A percentile compares a stretch with the other conserved stretches of the same genome.
Evolutionary conservation across 1,139 yeast genomes (phyloP).

Genomic region (Debaryomyces subglobosus): DNA sequence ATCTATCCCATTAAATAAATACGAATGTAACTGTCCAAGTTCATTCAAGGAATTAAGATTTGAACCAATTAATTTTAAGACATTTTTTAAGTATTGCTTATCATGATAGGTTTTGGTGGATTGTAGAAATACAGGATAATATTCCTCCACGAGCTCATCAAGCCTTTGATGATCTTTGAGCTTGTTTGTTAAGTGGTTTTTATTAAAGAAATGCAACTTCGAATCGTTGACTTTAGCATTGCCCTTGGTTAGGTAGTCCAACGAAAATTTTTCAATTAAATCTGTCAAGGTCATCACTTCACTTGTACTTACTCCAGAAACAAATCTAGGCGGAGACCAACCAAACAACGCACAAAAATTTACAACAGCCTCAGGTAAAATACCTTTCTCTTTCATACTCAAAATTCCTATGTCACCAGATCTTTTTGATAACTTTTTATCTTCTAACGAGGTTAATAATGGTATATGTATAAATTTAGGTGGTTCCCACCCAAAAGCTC

Average conservation of each 20-base stretch:
- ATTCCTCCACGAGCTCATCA: slow-evolving; percentile 33
- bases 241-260: slow-evolving; percentile 83
- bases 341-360: slow-evolving; percentile 92
- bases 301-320: slow-evolving; percentile 51
- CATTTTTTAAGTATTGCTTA: slow-evolving; percentile 24
- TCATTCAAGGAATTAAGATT: slow-evolving; percentile 53
- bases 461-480: slow-evolving; percentile 92
- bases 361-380: slow-evolving; percentile 82
- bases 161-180: slow-evolving; percentile 38
- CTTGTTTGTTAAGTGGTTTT: slow-evolving; percentile 54
- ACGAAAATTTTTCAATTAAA: slow-evolving; percentile 51
- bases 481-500: slow-evolving; percentile 84
- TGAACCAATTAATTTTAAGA: slow-evolving; percentile 37
- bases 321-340: slow-evolving; percentile 78
- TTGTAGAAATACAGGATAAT: slow-evolving; percentile 23
- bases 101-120: slow-evolving; percentile 20
- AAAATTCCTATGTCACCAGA: slow-evolving; percentile 78
- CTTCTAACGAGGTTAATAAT: slow-evolving; percentile 69
- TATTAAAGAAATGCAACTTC: slow-evolving; percentile 77
- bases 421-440: slow-evolving; percentile 85
- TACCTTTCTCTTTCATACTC: slow-evolving; percentile 60
- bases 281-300: slow-evolving; percentile 65
- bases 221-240: slow-evolving; percentile 87
- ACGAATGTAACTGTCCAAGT: slow-evolving; percentile 46
- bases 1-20: slow-evolving; percentile 50